phyloP scores from a whole-genome alignment of 2,329 filamentous ascomycete genomes.

The Aspergillus awamori region DNA sequence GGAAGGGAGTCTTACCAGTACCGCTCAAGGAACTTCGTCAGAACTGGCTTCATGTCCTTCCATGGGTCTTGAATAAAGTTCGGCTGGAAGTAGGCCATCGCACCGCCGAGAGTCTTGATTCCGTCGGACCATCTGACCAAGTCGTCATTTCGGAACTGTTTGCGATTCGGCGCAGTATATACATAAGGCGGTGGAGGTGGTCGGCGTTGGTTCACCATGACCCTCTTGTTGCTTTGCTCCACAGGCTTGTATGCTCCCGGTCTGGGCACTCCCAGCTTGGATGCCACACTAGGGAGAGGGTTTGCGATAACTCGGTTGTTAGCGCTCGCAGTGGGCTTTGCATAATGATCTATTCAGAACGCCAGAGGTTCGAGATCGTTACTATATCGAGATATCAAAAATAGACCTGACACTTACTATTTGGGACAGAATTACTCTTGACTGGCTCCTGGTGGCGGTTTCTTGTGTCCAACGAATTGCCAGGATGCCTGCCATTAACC shows the following conservation, averaged over 20 bases:
- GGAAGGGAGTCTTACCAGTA: constrained; percentile 10
- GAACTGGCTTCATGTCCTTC: constrained; percentile 17
- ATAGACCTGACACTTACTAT: neutral
- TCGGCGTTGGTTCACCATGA: neutral
- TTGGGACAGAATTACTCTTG: neutral
- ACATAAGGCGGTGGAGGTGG: neutral
- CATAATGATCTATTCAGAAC: neutral
- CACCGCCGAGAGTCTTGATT: constrained; percentile 15
- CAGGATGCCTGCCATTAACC: neutral
- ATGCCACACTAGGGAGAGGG: neutral
- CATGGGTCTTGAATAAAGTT: constrained; percentile 27
- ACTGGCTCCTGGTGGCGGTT: neutral
- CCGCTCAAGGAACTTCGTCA: constrained; percentile 1
- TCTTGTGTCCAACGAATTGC: neutral
- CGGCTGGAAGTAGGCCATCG: constrained; percentile 22
- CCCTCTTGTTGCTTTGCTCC: neutral
- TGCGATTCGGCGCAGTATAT: constrained; percentile 31
- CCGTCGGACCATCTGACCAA: constrained; percentile 22
- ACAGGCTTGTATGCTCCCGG: too few species aligned
- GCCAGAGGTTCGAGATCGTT: neutral
- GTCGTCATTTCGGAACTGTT: constrained; percentile 19
- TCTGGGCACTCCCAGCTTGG: neutral
- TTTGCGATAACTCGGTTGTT: neutral
- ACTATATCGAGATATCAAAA: neutral
- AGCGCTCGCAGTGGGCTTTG: neutral